A percentile compares a stretch with the other conserved stretches of the same genome.
Evolutionary conservation across 2,329 filamentous ascomycete species (phyloP).

Genomic region (Epichloe sibirici): DNA sequence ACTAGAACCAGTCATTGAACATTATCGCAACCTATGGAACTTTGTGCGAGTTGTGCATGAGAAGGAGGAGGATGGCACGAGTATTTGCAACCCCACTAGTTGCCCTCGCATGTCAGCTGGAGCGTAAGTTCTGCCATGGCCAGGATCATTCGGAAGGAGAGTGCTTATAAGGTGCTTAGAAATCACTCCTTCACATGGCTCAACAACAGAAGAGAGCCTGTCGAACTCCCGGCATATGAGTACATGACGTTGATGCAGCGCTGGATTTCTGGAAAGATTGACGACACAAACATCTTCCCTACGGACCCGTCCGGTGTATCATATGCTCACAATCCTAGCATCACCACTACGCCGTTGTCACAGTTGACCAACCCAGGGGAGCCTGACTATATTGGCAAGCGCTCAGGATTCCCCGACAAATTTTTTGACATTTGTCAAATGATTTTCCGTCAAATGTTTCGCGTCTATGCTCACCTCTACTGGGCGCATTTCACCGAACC

Average conservation of each 20-base stretch:
- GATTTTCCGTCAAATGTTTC: slow-evolving; percentile 97
- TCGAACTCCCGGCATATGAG: slow-evolving; percentile 82
- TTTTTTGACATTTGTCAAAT: slow-evolving; percentile 86
- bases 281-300: slow-evolving; percentile 80
- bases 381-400: slow-evolving; percentile 74
- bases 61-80: slow-evolving; percentile 62
- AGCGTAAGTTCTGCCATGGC: slow-evolving; percentile 48
- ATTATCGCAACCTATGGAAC: slow-evolving; percentile 78
- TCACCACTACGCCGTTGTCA: slow-evolving; percentile 47
- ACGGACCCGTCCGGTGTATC: slow-evolving; percentile 66
- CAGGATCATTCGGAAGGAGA: not conserved
- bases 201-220: slow-evolving; percentile 73
- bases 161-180: slow-evolving; percentile 20
- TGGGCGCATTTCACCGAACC: slow-evolving; percentile 86
- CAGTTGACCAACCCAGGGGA: slow-evolving; percentile 52
- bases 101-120: slow-evolving; percentile 94
- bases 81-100: slow-evolving; percentile 71
- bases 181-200: slow-evolving; percentile 96
- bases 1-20: slow-evolving; percentile 65
- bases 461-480: slow-evolving; percentile 94
- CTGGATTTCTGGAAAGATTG: slow-evolving; percentile 94
- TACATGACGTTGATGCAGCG: slow-evolving; percentile 95
- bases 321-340: slow-evolving; percentile 48
- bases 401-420: slow-evolving; percentile 81
- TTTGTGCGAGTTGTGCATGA: slow-evolving; percentile 85